These are phyloP conservation scores for Ceratobasidium sp. DNA, from an alignment of 1,284 basidiomycete species.

Conservation along the genomic window DNA sequence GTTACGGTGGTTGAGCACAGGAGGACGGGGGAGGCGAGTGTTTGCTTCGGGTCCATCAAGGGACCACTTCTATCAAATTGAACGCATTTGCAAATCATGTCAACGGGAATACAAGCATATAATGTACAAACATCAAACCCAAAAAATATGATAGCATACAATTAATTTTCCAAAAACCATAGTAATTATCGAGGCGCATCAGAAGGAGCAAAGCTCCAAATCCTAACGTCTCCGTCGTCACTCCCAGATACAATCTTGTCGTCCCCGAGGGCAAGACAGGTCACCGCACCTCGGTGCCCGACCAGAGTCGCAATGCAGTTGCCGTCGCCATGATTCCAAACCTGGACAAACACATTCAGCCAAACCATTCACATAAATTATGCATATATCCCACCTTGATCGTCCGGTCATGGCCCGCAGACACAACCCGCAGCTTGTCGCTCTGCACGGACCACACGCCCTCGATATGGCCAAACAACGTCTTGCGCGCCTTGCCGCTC, in stretches of 20 bases:
- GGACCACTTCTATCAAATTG: slow-evolving; percentile 22
- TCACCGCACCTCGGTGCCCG: slow-evolving; percentile 94
- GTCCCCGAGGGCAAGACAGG: slow-evolving; percentile 89
- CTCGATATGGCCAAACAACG: slow-evolving; percentile 96
- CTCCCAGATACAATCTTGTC: slow-evolving; percentile 96
- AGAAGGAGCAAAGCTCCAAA: slow-evolving; percentile 77
- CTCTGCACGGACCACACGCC: slow-evolving; percentile 96
- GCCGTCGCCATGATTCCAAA: slow-evolving; percentile 94
- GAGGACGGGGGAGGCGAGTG: slow-evolving; percentile 1
- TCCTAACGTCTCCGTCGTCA: slow-evolving; percentile 83
- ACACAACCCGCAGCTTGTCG: slow-evolving; percentile 92
- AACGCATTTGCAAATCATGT: not conserved
- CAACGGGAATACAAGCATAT: not conserved
- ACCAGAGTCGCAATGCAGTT: slow-evolving; percentile 90
- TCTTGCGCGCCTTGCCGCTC: slow-evolving; percentile 71
- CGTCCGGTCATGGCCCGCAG: slow-evolving; percentile 91
- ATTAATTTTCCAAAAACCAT: not conserved
- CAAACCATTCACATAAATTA: not conserved
- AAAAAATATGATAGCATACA: slow-evolving; percentile 6
- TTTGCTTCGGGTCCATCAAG: slow-evolving; percentile 36
- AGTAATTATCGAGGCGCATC: not conserved
- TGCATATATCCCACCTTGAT: slow-evolving; percentile 72
- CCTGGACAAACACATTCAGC: slow-evolving; percentile 57
- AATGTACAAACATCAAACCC: not conserved
- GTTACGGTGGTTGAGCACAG: slow-evolving; percentile 6